Conservation (phyloP, 148 eudicot species). For the Selenicereus undatus region DNA sequence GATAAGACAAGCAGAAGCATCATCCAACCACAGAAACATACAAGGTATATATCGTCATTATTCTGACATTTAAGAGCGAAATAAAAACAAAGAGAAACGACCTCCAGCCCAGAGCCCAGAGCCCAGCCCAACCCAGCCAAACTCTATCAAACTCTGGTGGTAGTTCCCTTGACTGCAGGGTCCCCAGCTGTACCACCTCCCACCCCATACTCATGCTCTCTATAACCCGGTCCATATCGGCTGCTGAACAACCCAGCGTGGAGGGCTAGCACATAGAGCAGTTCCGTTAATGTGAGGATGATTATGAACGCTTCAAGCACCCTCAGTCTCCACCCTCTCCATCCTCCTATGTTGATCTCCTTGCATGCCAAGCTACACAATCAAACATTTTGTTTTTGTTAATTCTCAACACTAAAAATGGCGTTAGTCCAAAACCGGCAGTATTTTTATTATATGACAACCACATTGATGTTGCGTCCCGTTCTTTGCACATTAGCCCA, state of each 20-base stretch:
- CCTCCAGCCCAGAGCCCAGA: background rate
- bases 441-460: too few species aligned
- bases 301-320: conserved; percentile 61
- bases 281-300: conserved; percentile 44
- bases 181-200: conserved; percentile 2
- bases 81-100: background rate
- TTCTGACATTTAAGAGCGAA: background rate
- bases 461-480: too few species aligned
- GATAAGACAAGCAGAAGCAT: background rate
- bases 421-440: too few species aligned
- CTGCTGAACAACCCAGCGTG: conserved; percentile 55
- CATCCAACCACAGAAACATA: background rate
- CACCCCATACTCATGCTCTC: conserved; percentile 38
- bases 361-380: conserved; percentile 69
- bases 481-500: too few species aligned
- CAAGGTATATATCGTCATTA: background rate
- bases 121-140: background rate
- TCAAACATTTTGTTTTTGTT: background rate
- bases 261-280: conserved; percentile 44
- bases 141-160: conserved; percentile 14
- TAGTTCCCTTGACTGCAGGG: conserved; percentile 20
- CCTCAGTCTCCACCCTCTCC: conserved; percentile 80
- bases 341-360: conserved; percentile 57
- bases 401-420: too few species aligned
- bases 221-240: conserved; percentile 37